Conservation (phyloP, 106 monocot species). For the Dendrobium catenatum region DNA sequence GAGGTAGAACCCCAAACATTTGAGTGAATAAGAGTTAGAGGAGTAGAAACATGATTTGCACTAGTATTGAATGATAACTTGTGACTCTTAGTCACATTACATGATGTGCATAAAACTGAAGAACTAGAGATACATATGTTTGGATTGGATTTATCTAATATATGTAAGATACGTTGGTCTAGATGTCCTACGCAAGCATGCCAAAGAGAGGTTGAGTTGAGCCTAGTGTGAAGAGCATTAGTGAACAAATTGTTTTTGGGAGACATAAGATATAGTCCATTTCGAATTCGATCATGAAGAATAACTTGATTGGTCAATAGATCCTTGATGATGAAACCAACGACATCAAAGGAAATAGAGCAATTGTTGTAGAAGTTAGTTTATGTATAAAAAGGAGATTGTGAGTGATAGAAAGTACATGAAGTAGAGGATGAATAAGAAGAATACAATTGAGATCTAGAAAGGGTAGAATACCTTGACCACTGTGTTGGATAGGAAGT, state of each 20-base stretch:
- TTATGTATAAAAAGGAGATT: neutral
- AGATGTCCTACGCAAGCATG: neutral
- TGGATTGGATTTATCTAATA: no score
- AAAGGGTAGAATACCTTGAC: neutral
- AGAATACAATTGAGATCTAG: neutral
- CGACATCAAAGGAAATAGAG: neutral
- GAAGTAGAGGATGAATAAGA: no score
- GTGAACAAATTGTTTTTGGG: no score
- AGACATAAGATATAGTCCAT: neutral
- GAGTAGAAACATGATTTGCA: neutral
- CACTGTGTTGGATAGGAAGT: neutral
- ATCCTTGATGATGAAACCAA: neutral
- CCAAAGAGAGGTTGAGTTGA: no score
- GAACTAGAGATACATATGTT: no score
- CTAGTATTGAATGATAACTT: no score
- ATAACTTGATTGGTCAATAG: no score
- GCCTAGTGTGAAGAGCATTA: no score
- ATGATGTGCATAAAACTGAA: no score
- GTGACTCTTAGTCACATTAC: no score
- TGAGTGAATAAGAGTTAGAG: neutral
- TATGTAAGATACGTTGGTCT: no score
- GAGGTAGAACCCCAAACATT: neutral
- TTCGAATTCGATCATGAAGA: neutral
- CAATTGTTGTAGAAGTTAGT: neutral
- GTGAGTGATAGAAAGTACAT: neutral